These are phyloP conservation scores for Solanum bukasovii DNA, from an alignment of 257 asterid species.

Conservation along the genomic window DNA sequence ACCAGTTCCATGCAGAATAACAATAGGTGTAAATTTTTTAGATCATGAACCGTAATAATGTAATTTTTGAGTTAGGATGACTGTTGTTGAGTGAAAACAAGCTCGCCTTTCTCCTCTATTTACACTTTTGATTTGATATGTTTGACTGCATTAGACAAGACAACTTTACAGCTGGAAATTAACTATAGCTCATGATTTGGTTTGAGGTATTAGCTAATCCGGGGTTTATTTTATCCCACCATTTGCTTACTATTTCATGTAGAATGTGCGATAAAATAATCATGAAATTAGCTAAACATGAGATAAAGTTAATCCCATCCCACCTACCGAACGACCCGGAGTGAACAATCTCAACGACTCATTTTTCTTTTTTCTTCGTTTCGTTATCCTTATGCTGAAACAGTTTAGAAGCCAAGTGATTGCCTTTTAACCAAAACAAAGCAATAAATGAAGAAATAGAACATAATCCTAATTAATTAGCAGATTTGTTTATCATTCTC, in stretches of 20 bases:
- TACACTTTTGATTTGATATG: not conserved
- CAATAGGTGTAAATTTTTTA: not conserved
- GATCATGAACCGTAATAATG: not conserved
- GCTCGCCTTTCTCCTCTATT: not conserved
- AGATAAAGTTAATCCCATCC: not conserved
- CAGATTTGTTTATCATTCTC: not conserved
- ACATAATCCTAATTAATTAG: not conserved
- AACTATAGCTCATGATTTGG: not conserved
- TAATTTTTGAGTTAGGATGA: not conserved
- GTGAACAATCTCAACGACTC: not conserved
- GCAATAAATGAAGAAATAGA: not conserved
- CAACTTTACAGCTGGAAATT: not conserved
- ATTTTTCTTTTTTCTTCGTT: not conserved
- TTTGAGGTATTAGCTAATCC: not conserved
- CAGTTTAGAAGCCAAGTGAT: not conserved
- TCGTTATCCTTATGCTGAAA: not conserved
- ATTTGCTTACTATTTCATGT: not conserved
- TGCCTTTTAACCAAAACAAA: not conserved
- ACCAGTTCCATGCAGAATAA: not conserved
- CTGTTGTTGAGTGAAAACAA: not conserved
- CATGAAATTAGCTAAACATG: not conserved
- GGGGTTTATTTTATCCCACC: too few species aligned
- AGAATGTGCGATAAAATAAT: not conserved
- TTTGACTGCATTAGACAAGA: not conserved
- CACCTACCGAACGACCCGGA: not conserved